Evolutionary conservation across 2,329 filamentous ascomycete genomes (phyloP).

Genomic region (Xylaria multiplex): DNA sequence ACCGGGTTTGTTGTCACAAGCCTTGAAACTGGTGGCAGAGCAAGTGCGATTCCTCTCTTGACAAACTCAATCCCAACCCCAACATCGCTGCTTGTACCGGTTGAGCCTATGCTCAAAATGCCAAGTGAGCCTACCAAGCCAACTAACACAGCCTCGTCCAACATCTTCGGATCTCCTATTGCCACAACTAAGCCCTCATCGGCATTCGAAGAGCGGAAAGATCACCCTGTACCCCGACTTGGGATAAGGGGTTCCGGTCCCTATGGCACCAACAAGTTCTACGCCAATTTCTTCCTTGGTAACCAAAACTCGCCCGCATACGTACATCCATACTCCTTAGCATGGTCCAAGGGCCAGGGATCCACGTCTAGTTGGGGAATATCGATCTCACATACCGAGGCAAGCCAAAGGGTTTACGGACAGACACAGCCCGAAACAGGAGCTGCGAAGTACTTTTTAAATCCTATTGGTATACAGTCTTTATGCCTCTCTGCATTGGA

Average conservation of each 20-base stretch:
- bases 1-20: conserved; percentile 49
- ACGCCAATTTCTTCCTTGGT: conserved; percentile 81
- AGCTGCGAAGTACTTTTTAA: conserved; percentile 78
- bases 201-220: conserved; percentile 57
- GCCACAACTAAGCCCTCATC: conserved; percentile 61
- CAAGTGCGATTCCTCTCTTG: conserved; percentile 43
- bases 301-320: conserved; percentile 75
- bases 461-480: conserved; percentile 83
- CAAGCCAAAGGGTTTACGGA: conserved; percentile 74
- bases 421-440: conserved; percentile 63
- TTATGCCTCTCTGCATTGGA: conserved; percentile 82
- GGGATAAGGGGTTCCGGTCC: conserved; percentile 61
- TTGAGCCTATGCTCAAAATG: conserved; percentile 32
- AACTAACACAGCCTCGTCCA: conserved; percentile 39
- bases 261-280: conserved; percentile 82
- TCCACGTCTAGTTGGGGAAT: conserved; percentile 78
- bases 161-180: conserved; percentile 69
- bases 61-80: conserved; percentile 52
- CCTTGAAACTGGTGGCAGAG: conserved; percentile 46
- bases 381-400: conserved; percentile 77
- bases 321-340: conserved; percentile 78
- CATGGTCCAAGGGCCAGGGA: conserved; percentile 73
- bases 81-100: conserved; percentile 49
- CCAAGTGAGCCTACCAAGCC: conserved; percentile 43
- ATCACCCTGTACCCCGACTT: conserved; percentile 68